A percentile compares a stretch with the other conserved stretches of the same genome.
Evolutionary conservation across 2,329 filamentous ascomycete genomes (phyloP).

Genomic region (Teratosphaeria gauchensis): DNA sequence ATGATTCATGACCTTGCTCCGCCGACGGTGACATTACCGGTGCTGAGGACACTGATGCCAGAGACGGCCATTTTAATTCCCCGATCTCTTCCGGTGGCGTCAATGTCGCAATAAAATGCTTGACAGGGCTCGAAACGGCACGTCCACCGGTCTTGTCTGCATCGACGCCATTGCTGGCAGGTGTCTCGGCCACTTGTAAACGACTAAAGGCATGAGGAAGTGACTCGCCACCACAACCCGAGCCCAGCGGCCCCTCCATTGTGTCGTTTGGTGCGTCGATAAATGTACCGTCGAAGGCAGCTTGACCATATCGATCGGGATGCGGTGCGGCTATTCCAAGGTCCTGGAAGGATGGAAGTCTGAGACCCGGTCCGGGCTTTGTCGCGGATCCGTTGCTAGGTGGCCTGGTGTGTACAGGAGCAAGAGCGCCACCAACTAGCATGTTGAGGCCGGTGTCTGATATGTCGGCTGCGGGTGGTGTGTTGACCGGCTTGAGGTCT

Average conservation of each 20-base stretch:
- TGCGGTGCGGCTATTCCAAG: conserved; percentile 42
- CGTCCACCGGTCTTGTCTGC: neutral
- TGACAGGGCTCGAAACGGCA: neutral
- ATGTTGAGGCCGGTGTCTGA: conserved; percentile 13
- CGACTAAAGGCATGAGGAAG: conserved; percentile 6
- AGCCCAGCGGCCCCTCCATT: neutral
- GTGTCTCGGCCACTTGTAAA: neutral
- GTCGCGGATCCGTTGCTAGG: conserved; percentile 3
- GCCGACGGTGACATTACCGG: conserved; percentile 32
- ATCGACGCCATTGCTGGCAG: neutral
- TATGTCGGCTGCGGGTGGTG: conserved; percentile 12
- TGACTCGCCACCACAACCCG: neutral
- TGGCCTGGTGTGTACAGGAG: conserved; percentile 10
- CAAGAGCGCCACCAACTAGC: conserved; percentile 20
- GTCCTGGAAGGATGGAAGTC: conserved; percentile 45
- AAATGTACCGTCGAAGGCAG: conserved; percentile 12
- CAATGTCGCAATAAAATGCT: conserved; percentile 29
- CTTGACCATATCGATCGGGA: conserved; percentile 28
- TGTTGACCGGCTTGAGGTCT: conserved; percentile 6
- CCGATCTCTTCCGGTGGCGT: conserved; percentile 38
- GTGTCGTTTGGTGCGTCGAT: conserved; percentile 1
- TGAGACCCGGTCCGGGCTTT: conserved; percentile 29
- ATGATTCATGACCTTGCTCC: conserved; percentile 21
- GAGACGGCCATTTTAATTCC: conserved; percentile 30
- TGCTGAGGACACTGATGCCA: conserved; percentile 27